A percentile compares a stretch with the other conserved stretches of the same genome.
These are phyloP conservation scores for Ulota crispa DNA, from an alignment of 225 moss, liverwort and hornwort genomes.

Conservation along the genomic window DNA sequence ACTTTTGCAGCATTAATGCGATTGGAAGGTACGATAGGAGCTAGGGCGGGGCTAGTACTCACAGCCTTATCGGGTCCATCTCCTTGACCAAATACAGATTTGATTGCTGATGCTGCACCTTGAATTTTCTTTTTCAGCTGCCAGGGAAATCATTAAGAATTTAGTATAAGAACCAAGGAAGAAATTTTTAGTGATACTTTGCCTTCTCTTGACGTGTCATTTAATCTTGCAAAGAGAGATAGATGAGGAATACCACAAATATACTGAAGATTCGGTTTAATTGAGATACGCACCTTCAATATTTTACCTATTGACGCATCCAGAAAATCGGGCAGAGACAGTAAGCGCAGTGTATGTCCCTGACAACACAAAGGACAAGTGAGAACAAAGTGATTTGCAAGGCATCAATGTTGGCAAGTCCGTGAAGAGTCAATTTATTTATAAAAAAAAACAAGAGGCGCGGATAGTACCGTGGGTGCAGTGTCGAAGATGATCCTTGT, in stretches of 20 bases:
- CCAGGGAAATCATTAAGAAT: background rate
- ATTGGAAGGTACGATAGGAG: background rate
- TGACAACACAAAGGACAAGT: constrained; percentile 29
- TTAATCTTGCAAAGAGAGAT: background rate
- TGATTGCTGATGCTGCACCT: constrained; percentile 76
- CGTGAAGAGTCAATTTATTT: background rate
- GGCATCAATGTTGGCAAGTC: background rate
- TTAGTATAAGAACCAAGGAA: background rate
- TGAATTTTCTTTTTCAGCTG: constrained; percentile 86
- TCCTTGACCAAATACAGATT: constrained; percentile 84
- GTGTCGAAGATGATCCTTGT: constrained; percentile 89
- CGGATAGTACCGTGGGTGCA: constrained; percentile 70
- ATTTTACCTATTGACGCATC: constrained; percentile 96
- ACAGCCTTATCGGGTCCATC: constrained; percentile 76
- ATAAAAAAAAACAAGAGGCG: background rate
- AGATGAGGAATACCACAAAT: constrained; percentile 12
- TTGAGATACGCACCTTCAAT: constrained; percentile 57
- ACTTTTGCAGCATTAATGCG: background rate
- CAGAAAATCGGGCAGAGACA: constrained; percentile 91
- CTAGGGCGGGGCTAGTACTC: constrained; percentile 22
- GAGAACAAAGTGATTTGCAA: background rate
- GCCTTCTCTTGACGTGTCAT: background rate
- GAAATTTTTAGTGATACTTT: background rate
- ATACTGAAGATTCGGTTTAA: background rate
- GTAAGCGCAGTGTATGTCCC: constrained; percentile 89